Evolutionary conservation across 1,139 yeast genomes (phyloP).

Genomic region (Yamadazyma atmosphaerica): DNA sequence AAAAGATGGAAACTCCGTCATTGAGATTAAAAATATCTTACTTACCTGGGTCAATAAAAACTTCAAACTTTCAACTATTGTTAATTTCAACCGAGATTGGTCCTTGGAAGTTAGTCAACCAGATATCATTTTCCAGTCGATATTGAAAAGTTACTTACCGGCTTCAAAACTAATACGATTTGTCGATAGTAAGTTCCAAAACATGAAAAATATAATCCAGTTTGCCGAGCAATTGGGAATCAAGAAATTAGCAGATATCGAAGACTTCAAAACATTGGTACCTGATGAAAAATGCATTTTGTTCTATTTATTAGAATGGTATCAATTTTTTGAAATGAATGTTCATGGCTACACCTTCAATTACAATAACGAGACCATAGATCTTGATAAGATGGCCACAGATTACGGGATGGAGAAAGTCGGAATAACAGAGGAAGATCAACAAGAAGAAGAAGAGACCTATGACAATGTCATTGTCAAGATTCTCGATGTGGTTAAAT

Average conservation of each 20-base stretch:
- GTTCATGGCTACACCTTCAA: conserved; percentile 6
- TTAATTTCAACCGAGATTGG: conserved; percentile 42
- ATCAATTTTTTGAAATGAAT: conserved; percentile 46
- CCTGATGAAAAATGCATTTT: conserved; percentile 71
- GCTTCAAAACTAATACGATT: conserved; percentile 21
- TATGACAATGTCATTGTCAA: conserved; percentile 23
- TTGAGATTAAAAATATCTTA: conserved; percentile 34
- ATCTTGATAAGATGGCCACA: neutral
- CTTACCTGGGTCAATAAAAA: conserved; percentile 35
- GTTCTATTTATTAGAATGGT: conserved; percentile 67
- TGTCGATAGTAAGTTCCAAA: conserved; percentile 38
- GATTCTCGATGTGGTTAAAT: conserved; percentile 23
- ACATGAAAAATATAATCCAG: conserved; percentile 21
- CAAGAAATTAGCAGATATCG: conserved; percentile 58
- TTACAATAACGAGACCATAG: conserved; percentile 2
- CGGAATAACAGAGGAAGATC: neutral
- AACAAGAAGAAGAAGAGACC: conserved; percentile 4
- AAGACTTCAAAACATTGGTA: conserved; percentile 51
- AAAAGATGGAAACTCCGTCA: conserved; percentile 35
- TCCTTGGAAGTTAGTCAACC: conserved; percentile 34
- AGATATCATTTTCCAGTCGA: conserved; percentile 25
- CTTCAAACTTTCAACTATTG: conserved; percentile 18
- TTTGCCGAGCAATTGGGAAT: conserved; percentile 47
- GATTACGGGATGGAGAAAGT: neutral
- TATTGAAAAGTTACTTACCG: conserved; percentile 23